Percentiles rank a stretch among this genome's conserved stretches.
Conservation (phyloP, 768 basidiomycete species). For the Mrakia blollopis region DNA sequence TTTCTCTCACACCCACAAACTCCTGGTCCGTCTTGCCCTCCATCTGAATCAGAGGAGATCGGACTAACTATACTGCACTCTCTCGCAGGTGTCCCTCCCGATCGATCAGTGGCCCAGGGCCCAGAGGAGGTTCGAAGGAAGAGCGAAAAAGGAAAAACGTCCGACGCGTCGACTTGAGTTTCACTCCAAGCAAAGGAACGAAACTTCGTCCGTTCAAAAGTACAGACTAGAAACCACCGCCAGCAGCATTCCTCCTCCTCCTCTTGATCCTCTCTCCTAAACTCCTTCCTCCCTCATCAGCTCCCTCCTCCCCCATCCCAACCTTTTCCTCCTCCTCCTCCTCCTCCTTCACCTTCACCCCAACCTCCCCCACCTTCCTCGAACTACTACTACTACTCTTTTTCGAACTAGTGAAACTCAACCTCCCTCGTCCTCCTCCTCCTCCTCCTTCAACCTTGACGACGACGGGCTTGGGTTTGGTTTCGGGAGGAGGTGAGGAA, state of each 20-base stretch:
- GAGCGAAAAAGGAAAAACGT: no score
- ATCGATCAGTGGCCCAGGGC: no score
- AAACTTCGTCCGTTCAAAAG: no score
- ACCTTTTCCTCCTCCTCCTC: not conserved
- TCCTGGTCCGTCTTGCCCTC: no score
- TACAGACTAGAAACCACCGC: no score
- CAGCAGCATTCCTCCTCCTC: conserved; percentile 37
- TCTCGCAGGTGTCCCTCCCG: no score
- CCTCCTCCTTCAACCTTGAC: not conserved
- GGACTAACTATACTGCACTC: no score
- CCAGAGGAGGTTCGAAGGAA: no score
- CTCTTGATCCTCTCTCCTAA: conserved; percentile 35
- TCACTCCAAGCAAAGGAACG: no score
- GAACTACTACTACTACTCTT: not conserved
- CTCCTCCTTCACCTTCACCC: not conserved
- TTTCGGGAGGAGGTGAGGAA: not conserved
- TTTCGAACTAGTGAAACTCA: conserved; percentile 6
- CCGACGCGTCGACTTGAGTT: no score
- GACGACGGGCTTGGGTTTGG: not conserved
- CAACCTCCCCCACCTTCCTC: not conserved
- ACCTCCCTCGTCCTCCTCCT: not conserved
- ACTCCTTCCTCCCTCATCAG: conserved; percentile 13
- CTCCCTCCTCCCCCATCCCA: conserved; percentile 4
- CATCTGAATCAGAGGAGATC: no score
- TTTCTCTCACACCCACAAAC: no score